Conservation (phyloP, 2,329 filamentous ascomycete species). For the Colletotrichum zoysiae region DNA sequence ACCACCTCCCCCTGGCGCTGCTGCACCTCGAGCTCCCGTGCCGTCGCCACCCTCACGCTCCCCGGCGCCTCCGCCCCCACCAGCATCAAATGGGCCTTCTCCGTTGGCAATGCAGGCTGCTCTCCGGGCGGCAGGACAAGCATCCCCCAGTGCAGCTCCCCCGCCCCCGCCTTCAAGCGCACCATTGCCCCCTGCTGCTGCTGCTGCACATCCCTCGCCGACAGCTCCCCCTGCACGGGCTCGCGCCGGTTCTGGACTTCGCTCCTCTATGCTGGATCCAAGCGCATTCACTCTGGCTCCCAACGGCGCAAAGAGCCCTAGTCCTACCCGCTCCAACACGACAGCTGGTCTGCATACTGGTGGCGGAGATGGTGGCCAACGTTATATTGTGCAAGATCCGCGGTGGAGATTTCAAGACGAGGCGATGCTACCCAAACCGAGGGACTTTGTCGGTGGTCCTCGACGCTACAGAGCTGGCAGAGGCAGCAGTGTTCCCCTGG, state of each 20-base stretch:
- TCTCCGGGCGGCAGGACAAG: conserved; percentile 58
- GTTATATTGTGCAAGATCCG: conserved; percentile 77
- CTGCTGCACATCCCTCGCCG: conserved; percentile 50
- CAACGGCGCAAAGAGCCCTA: conserved; percentile 70
- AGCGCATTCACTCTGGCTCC: conserved; percentile 79
- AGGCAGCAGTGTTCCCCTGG: conserved; percentile 92
- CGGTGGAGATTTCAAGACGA: conserved; percentile 92
- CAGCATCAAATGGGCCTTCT: conserved; percentile 50
- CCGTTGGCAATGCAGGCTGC: conserved; percentile 60
- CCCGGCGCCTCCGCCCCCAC: conserved; percentile 51
- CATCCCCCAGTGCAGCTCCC: conserved; percentile 53
- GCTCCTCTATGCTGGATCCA: conserved; percentile 77
- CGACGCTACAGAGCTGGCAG: conserved; percentile 90
- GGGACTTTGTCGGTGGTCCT: conserved; percentile 79
- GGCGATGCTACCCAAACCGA: conserved; percentile 83
- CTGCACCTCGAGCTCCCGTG: conserved; percentile 50
- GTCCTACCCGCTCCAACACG: conserved; percentile 55
- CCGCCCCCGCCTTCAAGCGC: conserved; percentile 53
- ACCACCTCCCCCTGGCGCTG: conserved; percentile 58
- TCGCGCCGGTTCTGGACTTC: conserved; percentile 61
- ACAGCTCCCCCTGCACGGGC: conserved; percentile 53
- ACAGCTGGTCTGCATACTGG: conserved; percentile 39
- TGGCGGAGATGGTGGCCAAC: conserved; percentile 47
- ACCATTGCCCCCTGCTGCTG: conserved; percentile 58
- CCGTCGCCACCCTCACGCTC: conserved; percentile 54